Evolutionary conservation across 2,329 filamentous ascomycete species (phyloP), one percentile per base, ranked within the genome.

Genomic region (Claviceps capensis): DNA sequence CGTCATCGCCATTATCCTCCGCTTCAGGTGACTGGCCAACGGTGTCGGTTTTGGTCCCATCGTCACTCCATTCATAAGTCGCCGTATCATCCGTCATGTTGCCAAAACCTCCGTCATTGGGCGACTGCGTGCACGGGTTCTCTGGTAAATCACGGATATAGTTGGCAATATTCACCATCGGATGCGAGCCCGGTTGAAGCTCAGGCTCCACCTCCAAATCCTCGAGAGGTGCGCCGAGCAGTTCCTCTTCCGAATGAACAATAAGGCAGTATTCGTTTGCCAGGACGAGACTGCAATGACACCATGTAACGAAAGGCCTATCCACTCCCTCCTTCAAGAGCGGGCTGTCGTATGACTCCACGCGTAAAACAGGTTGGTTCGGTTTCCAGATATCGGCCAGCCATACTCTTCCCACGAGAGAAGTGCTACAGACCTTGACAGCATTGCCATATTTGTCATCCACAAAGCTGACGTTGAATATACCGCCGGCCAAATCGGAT

Each of bases 381-480:
- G 61, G 52, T 38, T 65, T 68, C 77, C 76, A 81, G 14, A 81
- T 77, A 44, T 77, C 67, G 44, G 76, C 66, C 13, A 79, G 54
- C 72, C 74, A 80, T 5, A 71, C 58, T 11, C 56, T 62, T 1
- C 75, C 77, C 11, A 62, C 59, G 42, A 81, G 73, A 45, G 79
- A 77, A 23, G 77, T 62, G 1, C 73, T 77, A 23, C 71, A 68
- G 1, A 81, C 59, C 55, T 72, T 74, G 4, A 75, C 69, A 2
- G 76, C 78, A 2, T 70, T 58, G 2, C 77, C 77, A 1, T 66
- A 42, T 1, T 63, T 56, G 52, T 76, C 69, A 50, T 73, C 71
- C 48, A 70, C 59, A 55, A 81, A 79, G 23, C 70, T 65, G n/a
- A 81, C 61, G 50, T 71, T 76, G 5, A 78, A 77, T 1, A 80